Percentiles rank a stretch among this genome's conserved stretches.
Evolutionary conservation across 441 rosid species (phyloP).

Genomic region (Populus trichocarpa): DNA sequence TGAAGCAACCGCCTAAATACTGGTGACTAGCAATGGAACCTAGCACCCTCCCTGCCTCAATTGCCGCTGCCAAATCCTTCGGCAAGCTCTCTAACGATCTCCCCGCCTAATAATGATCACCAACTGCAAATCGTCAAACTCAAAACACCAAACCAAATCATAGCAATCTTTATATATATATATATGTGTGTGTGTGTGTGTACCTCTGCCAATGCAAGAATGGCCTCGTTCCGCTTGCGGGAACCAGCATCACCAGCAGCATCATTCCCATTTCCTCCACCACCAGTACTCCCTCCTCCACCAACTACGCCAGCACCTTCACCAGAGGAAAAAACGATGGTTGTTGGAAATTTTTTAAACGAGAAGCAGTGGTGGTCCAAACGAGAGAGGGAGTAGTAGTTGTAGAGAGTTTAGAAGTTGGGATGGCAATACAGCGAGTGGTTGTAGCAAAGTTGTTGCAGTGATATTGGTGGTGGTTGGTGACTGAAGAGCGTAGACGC

Average conservation of each 20-base stretch:
- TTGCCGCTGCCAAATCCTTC: constrained; percentile 72
- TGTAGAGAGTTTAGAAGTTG: constrained; percentile 9
- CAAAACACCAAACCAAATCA: background rate
- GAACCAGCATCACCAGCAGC: constrained; percentile 19
- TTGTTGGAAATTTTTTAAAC: background rate
- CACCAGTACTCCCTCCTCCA: constrained; percentile 9
- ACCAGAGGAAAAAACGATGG: constrained; percentile 21
- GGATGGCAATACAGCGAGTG: constrained; percentile 10
- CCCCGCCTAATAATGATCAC: constrained; percentile 40
- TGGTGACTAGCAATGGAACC: constrained; percentile 61
- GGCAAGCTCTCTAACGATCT: constrained; percentile 68
- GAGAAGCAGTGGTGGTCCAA: background rate
- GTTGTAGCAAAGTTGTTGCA: background rate
- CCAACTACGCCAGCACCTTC: constrained; percentile 18
- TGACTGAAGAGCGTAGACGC: constrained; percentile 4
- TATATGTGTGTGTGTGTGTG: background rate
- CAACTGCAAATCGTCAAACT: background rate
- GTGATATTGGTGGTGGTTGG: constrained; percentile 1
- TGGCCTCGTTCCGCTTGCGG: constrained; percentile 33
- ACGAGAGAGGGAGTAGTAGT: constrained; percentile 5
- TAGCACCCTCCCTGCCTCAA: constrained; percentile 68
- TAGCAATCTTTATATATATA: too few species aligned
- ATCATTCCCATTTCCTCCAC: constrained; percentile 18
- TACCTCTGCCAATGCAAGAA: constrained; percentile 40
- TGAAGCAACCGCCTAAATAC: constrained; percentile 80